Base-by-base conservation (phyloP, 2,329 filamentous ascomycete genomes). In the Byssothecium circinans region DNA sequence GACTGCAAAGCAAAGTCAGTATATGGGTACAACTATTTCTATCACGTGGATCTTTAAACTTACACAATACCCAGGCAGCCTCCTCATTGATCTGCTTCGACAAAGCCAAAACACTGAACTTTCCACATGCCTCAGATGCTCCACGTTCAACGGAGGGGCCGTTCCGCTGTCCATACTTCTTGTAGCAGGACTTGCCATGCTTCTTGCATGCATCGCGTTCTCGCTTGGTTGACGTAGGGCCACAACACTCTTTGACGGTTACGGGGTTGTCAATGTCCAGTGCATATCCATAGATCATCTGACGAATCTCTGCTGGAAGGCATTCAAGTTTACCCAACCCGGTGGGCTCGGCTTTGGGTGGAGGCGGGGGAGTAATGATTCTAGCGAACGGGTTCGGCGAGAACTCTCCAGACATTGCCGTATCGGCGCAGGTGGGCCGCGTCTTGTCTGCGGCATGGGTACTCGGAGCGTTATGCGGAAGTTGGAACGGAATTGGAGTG, bases 161-260 rank as follows among this genome's bases (percentile, higher is more conserved):
- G 36, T 44, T 49, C 11, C 27, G 25, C 29, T 18, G 43, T 8
- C 45, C 45, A 17, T 38, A 36, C 45, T 47, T 43, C 17, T n/a
- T 34, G 15, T 33, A 43, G 10, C 8, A 3, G 19, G 17, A 4
- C 11, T 43, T 35, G 4, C 54, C 52, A 36, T 57, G 56, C 29
- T 59, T 57, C 18, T 34, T 40, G 36, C 56, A 59, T 12, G 38
- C 39, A 10, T 42, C 41, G 14, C 50, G 56, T 27, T 50, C 46
- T 10, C 56, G 54, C 22, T 30, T 30, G 2, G 54, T 56, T 1
- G 52, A 48, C 8, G 23, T 37, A 4, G 47, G 52, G 1, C 53
- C 49, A 18, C 56, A 59, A 33, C 56, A 59, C 10, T 46, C 18
- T 30, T 52, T 57, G n/a, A 53, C 27, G 11, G 23, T 41, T 12